Conservation (phyloP, 768 basidiomycete genomes). For the Serendipita sp. region DNA sequence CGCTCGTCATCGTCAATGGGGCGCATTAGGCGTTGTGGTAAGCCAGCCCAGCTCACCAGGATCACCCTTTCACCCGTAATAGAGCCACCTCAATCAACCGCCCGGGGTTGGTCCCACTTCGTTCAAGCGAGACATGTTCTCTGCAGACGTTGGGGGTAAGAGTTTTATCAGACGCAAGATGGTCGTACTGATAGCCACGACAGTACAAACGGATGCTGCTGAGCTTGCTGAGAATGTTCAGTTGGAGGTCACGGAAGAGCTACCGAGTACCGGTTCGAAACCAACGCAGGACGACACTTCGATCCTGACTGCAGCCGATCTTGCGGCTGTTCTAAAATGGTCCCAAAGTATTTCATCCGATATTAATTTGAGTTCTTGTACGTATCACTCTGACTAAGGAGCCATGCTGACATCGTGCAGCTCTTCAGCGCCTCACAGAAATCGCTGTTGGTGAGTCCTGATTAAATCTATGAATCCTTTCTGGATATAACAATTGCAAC, state of each 20-base stretch:
- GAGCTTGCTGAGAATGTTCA: conserved; percentile 23
- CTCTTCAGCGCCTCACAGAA: conserved; percentile 53
- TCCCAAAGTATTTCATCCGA: conserved; percentile 54
- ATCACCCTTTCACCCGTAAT: conserved; percentile 28
- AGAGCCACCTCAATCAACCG: conserved; percentile 25
- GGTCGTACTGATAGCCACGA: conserved; percentile 16
- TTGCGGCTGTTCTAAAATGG: conserved; percentile 57
- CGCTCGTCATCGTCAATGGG: conserved; percentile 52
- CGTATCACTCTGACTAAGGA: conserved; percentile 9
- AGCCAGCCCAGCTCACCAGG: background rate
- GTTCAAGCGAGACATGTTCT: conserved; percentile 39
- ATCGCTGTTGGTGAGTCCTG: conserved; percentile 39
- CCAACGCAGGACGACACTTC: background rate
- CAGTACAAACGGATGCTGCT: conserved; percentile 20
- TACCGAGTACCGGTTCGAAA: background rate
- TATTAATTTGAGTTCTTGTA: conserved; percentile 51
- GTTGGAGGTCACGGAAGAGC: conserved; percentile 16
- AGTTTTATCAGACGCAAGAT: conserved; percentile 21
- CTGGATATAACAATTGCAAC: conserved; percentile 8
- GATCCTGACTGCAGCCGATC: conserved; percentile 19
- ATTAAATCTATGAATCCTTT: background rate
- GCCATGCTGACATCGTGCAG: conserved; percentile 19
- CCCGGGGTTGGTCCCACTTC: conserved; percentile 15
- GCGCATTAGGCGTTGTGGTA: conserved; percentile 51
- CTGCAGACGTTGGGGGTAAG: conserved; percentile 40